Conservation (phyloP, 768 basidiomycete species). For the Leccinum ochraceum region DNA sequence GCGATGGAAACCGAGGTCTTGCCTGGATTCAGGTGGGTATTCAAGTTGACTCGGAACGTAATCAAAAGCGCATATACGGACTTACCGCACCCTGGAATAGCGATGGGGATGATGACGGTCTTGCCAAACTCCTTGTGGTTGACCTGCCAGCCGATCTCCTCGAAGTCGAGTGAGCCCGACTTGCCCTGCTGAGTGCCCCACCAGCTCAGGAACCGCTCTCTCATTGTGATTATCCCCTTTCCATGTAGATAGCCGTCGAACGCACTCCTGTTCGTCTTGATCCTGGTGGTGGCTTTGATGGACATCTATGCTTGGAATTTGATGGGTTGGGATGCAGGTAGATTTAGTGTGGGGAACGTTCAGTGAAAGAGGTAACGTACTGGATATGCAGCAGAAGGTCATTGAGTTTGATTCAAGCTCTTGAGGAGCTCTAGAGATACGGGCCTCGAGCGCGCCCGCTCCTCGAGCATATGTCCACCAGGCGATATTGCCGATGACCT, state of each 20-base stretch:
- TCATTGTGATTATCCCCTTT: constrained; percentile 81
- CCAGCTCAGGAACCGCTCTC: constrained; percentile 80
- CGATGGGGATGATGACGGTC: constrained; percentile 85
- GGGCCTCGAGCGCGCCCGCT: too few relatives aligned
- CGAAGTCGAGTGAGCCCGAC: constrained; percentile 32
- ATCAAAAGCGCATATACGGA: not conserved
- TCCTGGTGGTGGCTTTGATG: constrained; percentile 30
- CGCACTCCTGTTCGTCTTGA: constrained; percentile 53
- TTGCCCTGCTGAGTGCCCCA: constrained; percentile 50
- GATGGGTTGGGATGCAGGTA: too few relatives aligned
- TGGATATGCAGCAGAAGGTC: too few relatives aligned
- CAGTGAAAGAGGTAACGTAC: too few relatives aligned
- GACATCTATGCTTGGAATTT: too few relatives aligned
- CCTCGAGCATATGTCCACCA: too few relatives aligned
- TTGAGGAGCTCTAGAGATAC: too few relatives aligned
- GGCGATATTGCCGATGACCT: too few relatives aligned
- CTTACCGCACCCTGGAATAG: constrained; percentile 91
- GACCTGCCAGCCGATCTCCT: constrained; percentile 10
- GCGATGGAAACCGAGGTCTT: constrained; percentile 88
- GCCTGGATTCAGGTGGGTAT: constrained; percentile 44
- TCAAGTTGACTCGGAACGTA: not conserved
- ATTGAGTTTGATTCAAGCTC: too few relatives aligned
- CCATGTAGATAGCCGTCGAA: constrained; percentile 69
- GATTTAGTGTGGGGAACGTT: too few relatives aligned
- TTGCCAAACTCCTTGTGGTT: constrained; percentile 51